A percentile compares a stretch with the other conserved stretches of the same genome.
Evolutionary conservation across 345 rosid species (phyloP).

Genomic region (Salix exigua): DNA sequence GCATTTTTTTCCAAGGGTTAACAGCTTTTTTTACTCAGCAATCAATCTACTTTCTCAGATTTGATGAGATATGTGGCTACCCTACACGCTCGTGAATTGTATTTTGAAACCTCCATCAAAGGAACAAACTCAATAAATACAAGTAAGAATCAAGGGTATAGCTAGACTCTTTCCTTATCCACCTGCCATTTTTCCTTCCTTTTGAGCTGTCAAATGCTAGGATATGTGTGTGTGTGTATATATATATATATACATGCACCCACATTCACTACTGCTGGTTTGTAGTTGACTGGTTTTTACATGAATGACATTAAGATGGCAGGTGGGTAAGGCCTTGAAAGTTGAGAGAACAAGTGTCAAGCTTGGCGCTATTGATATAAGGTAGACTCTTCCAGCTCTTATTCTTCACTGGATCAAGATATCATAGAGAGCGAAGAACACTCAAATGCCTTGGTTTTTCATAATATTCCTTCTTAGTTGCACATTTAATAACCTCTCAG

Average conservation of each 20-base stretch:
- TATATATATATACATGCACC: not conserved
- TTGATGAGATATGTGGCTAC: slow-evolving; percentile 22
- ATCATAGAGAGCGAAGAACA: not conserved
- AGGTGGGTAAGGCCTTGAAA: slow-evolving; percentile 1
- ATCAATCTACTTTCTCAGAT: slow-evolving; percentile 8
- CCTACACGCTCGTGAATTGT: slow-evolving; percentile 36
- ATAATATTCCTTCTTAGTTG: slow-evolving; percentile 25
- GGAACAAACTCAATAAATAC: slow-evolving; percentile 28
- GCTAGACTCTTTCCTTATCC: not conserved
- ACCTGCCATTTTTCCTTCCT: slow-evolving; percentile 15
- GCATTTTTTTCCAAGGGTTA: not conserved
- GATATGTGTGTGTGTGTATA: not conserved
- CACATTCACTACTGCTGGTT: slow-evolving; percentile 27
- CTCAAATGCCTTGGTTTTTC: slow-evolving; percentile 38
- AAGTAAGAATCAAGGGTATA: not conserved
- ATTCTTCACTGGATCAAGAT: not conserved
- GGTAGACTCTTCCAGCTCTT: not conserved
- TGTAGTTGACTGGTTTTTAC: slow-evolving; percentile 44
- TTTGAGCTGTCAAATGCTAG: slow-evolving; percentile 29
- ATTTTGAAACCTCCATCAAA: slow-evolving; percentile 13
- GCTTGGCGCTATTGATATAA: not conserved
- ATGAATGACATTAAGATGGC: slow-evolving; percentile 29
- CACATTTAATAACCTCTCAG: slow-evolving; percentile 16
- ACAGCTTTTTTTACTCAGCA: not conserved
- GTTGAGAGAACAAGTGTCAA: not conserved